Evolutionary conservation across 1,284 basidiomycete species (phyloP), one percentile per base, ranked within the genome.

Genomic region (Limonomyces culmigenus): DNA sequence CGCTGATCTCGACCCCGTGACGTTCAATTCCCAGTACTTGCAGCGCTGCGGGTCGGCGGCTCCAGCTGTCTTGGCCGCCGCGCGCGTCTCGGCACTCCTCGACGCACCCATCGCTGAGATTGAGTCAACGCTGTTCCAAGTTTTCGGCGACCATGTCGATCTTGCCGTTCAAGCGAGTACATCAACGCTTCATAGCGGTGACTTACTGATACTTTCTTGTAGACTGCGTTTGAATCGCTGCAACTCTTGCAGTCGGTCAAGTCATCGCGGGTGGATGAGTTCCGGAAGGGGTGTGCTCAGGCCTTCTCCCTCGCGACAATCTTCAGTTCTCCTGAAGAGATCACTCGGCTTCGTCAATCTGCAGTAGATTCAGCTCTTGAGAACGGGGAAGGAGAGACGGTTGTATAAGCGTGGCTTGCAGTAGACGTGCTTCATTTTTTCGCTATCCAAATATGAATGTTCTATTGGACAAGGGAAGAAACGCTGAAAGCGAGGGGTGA

Each of bases 11-110:
- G 64, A 75, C 0, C 47, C 74, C 6, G 74, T 79, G 29, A 66
- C 63, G 0, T 78, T 69, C 55, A 88, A 84, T 47, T 70, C 76
- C 6, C 72, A 80, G 41, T 86, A 76, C 44, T 60, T 85, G 11
- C 84, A 89, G 52, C 61, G 51, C 16, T 63, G 75, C 38, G 59
- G 70, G 1, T 47, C 54, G 2, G 63, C 63, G 19, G 59, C 69
- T 0, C 44, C 47, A 2, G 70, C 71, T 1, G 58, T 80, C 29
- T 55, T 91, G 12, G 74, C 69, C 1, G 62, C 63, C 27, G 80
- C 81, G 2, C 62, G 65, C 48, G 74, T 61, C 2, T 55, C 64
- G 23, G 53, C 50, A 3, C 45, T 52, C 5, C 51, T 83, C 19
- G 59, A 60, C 2, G 56, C 64, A 0, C 60, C 71, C 3, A 43